Percentiles rank a stretch among this genome's conserved stretches.
phyloP scores from a whole-genome alignment of 73 alveolate species.

The Diophrys sp. region DNA sequence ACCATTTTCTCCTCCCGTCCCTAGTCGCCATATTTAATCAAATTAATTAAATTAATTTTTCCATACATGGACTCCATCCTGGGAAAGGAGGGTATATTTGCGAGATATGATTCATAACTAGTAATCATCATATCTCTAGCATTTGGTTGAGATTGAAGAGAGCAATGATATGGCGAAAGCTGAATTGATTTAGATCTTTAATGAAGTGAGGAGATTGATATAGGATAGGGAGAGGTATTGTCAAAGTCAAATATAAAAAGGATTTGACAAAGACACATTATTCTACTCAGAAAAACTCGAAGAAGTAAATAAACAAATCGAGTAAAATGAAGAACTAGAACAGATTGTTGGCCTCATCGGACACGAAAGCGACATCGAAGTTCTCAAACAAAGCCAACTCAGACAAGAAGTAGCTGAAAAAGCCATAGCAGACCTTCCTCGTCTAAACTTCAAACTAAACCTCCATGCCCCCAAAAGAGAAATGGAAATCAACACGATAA shows the following conservation, averaged over 20 bases:
- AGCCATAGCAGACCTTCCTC: not conserved
- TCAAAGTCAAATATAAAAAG: not conserved
- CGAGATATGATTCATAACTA: too few species aligned
- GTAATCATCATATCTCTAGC: too few species aligned
- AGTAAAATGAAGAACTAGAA: conserved; percentile 8
- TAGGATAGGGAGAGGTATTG: conserved; percentile 20
- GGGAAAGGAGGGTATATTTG: too few species aligned
- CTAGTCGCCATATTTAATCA: too few species aligned
- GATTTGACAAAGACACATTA: conserved; percentile 16
- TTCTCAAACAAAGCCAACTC: not conserved
- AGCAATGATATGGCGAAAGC: not conserved
- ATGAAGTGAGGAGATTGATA: conserved; percentile 18
- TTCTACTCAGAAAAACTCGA: conserved; percentile 15
- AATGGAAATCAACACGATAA: conserved; percentile 8
- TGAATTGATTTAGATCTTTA: conserved; percentile 7
- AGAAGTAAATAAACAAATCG: conserved; percentile 1
- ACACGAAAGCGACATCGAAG: conserved; percentile 18
- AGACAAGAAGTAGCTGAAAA: conserved; percentile 16
- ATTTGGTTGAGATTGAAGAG: conserved; percentile 19
- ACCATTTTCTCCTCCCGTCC: too few species aligned
- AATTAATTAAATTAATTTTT: too few species aligned
- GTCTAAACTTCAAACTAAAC: conserved; percentile 8
- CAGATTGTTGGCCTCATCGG: not conserved
- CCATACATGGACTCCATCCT: too few species aligned
- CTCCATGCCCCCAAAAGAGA: conserved; percentile 21